Base-by-base conservation (phyloP, 768 basidiomycete species). In the Pleurotus ostreatus region DNA sequence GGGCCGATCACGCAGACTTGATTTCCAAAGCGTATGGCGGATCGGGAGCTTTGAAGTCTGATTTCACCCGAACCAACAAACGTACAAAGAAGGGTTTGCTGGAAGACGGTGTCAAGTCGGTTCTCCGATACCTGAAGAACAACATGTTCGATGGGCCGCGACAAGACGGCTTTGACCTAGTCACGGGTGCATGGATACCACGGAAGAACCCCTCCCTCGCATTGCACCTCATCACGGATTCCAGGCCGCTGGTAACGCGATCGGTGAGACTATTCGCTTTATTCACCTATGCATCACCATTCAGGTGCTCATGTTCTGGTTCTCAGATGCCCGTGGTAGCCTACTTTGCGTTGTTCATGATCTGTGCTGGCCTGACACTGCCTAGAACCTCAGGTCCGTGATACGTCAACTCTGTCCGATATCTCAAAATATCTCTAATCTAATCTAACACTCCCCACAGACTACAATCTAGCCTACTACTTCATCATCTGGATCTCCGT, bases 121-220 rank as follows among this genome's bases (percentile, higher is more conserved):
- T 84, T 0, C 76, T 84, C 72, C 83, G 97, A 59, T 99, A 98
- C 66, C 65, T 97, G 62, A 94, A 88, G 78, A 98, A 98, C 76
- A 98, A 96, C 66, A 92, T 92, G 73, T 89, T 97, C 60, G 97
- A 99, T 68, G 97, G 97, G 5, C 80, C 94, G 49, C 77, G 95
- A 65, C 63, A 94, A 85, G 97, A 99, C 71, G 94, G 91, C 7
- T 97, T 90, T 66, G 97, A 99, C 68, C 78, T 99, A 56, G 78
- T 99, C 58, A 94, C 94, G 20, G 97, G 97, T 3, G 78, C 80
- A 6, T 99, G 94, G 92, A 77, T 85, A 34, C 91, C 95, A n/a
- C 80, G 84, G 60, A 86, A 82, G 62, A 87, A 83, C 38, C 87
- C 88, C 16, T 76, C 85, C 39, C 81, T 85, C 8, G 77, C 88